These are phyloP conservation scores for Helotiales sp. DNA, from an alignment of 2,329 filamentous ascomycete species.

Conservation along the genomic window DNA sequence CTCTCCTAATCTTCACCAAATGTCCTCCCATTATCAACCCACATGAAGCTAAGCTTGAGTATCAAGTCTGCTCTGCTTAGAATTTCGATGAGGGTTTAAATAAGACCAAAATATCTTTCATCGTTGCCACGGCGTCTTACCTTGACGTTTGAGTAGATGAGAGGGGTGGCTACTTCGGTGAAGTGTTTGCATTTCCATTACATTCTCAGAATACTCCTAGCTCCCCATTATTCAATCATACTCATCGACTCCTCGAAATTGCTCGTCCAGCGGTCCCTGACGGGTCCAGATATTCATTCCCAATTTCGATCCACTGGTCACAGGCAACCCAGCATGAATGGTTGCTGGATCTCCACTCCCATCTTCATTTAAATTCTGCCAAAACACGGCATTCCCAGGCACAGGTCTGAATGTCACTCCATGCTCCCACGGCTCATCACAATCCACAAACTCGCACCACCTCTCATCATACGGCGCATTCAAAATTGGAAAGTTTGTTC, in stretches of 20 bases:
- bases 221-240: constrained; percentile 7
- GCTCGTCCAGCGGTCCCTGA: constrained; percentile 26
- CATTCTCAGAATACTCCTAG: too few relatives aligned
- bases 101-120: neutral
- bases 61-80: neutral
- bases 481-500: constrained; percentile 62
- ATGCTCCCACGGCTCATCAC: constrained; percentile 43
- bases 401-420: constrained; percentile 62
- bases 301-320: constrained; percentile 59
- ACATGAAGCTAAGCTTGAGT: neutral
- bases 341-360: constrained; percentile 59
- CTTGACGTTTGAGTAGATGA: constrained; percentile 2
- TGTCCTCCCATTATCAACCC: neutral
- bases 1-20: neutral
- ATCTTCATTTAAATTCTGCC: constrained; percentile 61
- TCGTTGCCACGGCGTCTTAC: neutral
- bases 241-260: constrained; percentile 26
- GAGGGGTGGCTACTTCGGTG: neutral
- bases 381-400: constrained; percentile 62
- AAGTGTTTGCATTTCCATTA: neutral
- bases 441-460: constrained; percentile 64
- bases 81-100: neutral
- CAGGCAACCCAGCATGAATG: constrained; percentile 64
- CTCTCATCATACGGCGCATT: constrained; percentile 34
- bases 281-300: constrained; percentile 62